Evolutionary conservation across 1,284 basidiomycete species (phyloP).

Genomic region (Apiotrichum porosum): DNA sequence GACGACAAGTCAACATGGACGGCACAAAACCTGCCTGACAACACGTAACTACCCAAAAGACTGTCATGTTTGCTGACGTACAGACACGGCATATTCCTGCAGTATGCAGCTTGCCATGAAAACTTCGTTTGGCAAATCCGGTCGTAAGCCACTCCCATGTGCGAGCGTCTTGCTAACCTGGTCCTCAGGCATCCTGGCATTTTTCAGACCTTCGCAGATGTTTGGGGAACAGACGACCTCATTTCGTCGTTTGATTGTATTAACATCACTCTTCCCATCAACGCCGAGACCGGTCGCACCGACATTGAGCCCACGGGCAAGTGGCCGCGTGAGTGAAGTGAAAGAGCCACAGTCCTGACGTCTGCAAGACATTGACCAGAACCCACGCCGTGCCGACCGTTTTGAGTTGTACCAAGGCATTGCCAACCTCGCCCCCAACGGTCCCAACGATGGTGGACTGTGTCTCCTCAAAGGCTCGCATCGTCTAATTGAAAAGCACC

Average conservation of each 20-base stretch:
- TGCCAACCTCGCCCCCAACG: constrained; percentile 26
- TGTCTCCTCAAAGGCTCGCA: constrained; percentile 27
- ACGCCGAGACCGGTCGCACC: neutral
- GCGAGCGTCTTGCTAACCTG: too few relatives aligned
- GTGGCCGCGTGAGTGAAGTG: constrained; percentile 23
- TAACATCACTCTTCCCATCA: constrained; percentile 22
- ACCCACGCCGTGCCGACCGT: constrained; percentile 17
- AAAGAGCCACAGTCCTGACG: neutral
- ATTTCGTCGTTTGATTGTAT: constrained; percentile 37
- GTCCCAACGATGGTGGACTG: constrained; percentile 27
- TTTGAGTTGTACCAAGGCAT: constrained; percentile 29
- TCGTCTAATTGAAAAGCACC: constrained; percentile 16
- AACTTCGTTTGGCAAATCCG: constrained; percentile 42
- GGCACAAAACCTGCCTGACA: constrained; percentile 31
- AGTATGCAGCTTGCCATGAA: constrained; percentile 36
- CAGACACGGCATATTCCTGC: constrained; percentile 26
- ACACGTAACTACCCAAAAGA: constrained; percentile 23
- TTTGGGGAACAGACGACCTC: constrained; percentile 44
- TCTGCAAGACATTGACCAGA: constrained; percentile 24
- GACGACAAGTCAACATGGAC: constrained; percentile 36
- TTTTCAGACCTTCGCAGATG: constrained; percentile 30
- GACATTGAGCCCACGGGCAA: constrained; percentile 17
- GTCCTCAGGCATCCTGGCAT: constrained; percentile 24
- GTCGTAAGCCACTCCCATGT: constrained; percentile 7
- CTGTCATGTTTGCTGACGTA: constrained; percentile 16